Evolutionary conservation across 2,329 filamentous ascomycete genomes (phyloP).

Genomic region (Nemania serpens): DNA sequence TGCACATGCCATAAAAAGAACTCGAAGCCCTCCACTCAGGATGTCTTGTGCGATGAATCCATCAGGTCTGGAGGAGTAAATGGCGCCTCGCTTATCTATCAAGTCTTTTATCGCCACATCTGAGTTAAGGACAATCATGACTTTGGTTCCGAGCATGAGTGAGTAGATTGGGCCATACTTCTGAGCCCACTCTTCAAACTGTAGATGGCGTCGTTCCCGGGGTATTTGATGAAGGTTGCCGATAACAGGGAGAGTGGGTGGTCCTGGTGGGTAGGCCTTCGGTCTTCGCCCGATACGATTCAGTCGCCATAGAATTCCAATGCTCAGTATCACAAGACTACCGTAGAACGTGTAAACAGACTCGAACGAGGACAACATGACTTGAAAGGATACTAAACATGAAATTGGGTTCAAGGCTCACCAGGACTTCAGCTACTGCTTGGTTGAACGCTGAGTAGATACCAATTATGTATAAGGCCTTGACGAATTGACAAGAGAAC

Average conservation of each 20-base stretch:
- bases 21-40: conserved; percentile 24
- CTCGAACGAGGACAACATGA: too few relatives aligned
- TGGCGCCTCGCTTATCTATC: conserved; percentile 53
- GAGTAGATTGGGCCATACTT: conserved; percentile 53
- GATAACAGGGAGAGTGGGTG: neutral
- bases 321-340: too few relatives aligned
- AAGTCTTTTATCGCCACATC: conserved; percentile 54
- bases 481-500: too few relatives aligned
- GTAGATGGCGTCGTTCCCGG: neutral
- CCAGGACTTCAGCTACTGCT: too few relatives aligned
- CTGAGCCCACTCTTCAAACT: neutral
- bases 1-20: neutral
- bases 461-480: too few relatives aligned
- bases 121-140: conserved; percentile 51
- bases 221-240: neutral
- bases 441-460: too few relatives aligned
- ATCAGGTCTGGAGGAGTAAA: conserved; percentile 52
- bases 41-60: conserved; percentile 46
- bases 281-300: neutral
- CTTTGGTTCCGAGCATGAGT: conserved; percentile 53
- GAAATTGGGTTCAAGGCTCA: too few relatives aligned
- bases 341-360: too few relatives aligned
- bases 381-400: too few relatives aligned
- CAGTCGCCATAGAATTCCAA: too few relatives aligned
- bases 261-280: neutral